Conservation (phyloP, 441 rosid genomes). For the Raphanus hybrid region DNA sequence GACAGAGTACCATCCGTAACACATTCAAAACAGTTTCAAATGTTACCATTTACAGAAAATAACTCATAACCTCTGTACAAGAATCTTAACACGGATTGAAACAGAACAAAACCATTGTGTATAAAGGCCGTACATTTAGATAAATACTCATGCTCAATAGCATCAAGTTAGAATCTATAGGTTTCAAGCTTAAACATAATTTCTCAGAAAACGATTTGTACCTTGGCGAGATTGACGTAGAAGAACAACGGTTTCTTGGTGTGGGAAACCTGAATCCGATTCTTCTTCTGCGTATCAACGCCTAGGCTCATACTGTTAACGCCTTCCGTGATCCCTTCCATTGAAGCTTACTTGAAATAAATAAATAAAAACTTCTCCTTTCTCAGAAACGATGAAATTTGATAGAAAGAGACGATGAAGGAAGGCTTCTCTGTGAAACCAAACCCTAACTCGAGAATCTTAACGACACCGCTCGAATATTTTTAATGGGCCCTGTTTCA, state of each 20-base stretch:
- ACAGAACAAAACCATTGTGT: not conserved
- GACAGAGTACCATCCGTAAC: not conserved
- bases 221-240: conserved; percentile 97
- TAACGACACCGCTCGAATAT: conserved; percentile 18
- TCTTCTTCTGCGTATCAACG: conserved; percentile 65
- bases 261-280: conserved; percentile 93
- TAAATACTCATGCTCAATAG: conserved; percentile 5
- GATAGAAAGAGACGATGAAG: conserved; percentile 34
- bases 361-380: not conserved
- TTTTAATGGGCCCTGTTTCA: not conserved
- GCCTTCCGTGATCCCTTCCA: conserved; percentile 84
- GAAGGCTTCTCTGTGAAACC: conserved; percentile 30
- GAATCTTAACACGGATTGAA: not conserved
- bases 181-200: not conserved
- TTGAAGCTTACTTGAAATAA: conserved; percentile 28
- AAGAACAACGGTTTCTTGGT: conserved; percentile 92
- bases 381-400: conserved; percentile 32
- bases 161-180: conserved; percentile 2
- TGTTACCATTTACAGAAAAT: not conserved
- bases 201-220: not conserved
- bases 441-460: conserved; percentile 30
- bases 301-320: conserved; percentile 61
- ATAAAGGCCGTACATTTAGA: not conserved
- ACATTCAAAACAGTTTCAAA: not conserved
- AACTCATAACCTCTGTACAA: not conserved